Evolutionary conservation across 108 stramenopile species (phyloP).

Genomic region (Nannochloropsis gaditana): DNA sequence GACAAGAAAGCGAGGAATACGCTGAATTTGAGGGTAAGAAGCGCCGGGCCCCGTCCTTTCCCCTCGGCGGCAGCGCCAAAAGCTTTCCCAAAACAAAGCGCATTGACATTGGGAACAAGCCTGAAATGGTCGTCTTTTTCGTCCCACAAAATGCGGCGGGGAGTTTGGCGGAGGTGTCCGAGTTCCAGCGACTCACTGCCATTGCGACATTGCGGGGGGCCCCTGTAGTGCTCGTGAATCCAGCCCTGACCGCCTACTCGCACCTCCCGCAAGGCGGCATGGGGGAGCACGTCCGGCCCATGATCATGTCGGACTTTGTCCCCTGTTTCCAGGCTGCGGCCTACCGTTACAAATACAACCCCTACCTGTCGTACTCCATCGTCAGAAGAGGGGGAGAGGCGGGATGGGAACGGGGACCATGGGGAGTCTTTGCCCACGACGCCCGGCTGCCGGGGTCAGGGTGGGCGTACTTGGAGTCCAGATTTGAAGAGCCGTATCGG

Average conservation of each 20-base stretch:
- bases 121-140: constrained; percentile 6
- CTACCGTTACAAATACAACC: not conserved
- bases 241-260: constrained; percentile 2
- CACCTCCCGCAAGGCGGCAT: not conserved
- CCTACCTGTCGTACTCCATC: constrained; percentile 3
- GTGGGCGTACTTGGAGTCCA: not conserved
- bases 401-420: not conserved
- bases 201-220: not conserved
- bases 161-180: not conserved
- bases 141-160: not conserved
- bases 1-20: not conserved
- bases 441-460: not conserved
- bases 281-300: not conserved
- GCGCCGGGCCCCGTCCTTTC: not conserved
- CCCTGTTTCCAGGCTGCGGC: constrained; percentile 2
- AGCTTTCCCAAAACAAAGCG: not conserved
- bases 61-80: not conserved
- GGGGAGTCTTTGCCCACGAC: constrained; percentile 2
- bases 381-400: constrained; percentile 11
- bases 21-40: not conserved
- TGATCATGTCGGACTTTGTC: not conserved
- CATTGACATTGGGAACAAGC: not conserved
- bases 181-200: not conserved
- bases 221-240: not conserved
- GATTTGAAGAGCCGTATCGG: not conserved